Evolutionary conservation across 306 rosid species (phyloP), one percentile per base, ranked within the genome.

Genomic region (Fagus crenata): DNA sequence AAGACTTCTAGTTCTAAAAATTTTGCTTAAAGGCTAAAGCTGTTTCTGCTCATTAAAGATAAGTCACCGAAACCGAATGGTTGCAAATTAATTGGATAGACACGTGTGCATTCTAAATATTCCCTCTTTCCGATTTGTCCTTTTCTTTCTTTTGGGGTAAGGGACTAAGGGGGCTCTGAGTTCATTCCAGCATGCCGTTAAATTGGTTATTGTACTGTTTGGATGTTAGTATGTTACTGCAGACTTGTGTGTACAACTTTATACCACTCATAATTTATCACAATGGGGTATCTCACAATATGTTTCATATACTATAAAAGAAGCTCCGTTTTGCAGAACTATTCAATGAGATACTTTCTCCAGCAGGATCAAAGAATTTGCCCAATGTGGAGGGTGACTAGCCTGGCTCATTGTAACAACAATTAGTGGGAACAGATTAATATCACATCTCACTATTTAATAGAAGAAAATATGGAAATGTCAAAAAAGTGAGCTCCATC

Each of bases 181-280:
- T 74, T 49, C 43, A 41, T 70, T 72, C 42, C 72, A 41, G 61
- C 78, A 81, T 82, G 75, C 79, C 69, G 80, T 78, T 86, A 56
- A 37, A 22, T 36, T 53, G 58, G 37, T 41, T 41, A 7, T 31
- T 46, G 14, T 8, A 46, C 51, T 46, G 51, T 46, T 35, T 31
- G 9, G 4, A 55, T 58, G 49, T 28, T 41, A 12, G 9, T 7
- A 55, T 58, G 49, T 28, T 41, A 12, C 22, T 46, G 12, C 0
- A 36, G 49, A 71, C 28, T 71, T 60, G 71, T 49, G 82, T 59
- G 5, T 37, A 1, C 67, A 22, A 37, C 17, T 76, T 51, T 17
- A 37, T 3, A 15, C 43, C n/a, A 40, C 32, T 67, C 39, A 53
- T 18, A 37, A 1, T 67, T 12, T 76, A 17, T 22, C 28, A 22